Percentiles rank a stretch among this genome's conserved stretches.
phyloP scores from a whole-genome alignment of 352 stramenopile genomes.

The Globisporangium irregulare region DNA sequence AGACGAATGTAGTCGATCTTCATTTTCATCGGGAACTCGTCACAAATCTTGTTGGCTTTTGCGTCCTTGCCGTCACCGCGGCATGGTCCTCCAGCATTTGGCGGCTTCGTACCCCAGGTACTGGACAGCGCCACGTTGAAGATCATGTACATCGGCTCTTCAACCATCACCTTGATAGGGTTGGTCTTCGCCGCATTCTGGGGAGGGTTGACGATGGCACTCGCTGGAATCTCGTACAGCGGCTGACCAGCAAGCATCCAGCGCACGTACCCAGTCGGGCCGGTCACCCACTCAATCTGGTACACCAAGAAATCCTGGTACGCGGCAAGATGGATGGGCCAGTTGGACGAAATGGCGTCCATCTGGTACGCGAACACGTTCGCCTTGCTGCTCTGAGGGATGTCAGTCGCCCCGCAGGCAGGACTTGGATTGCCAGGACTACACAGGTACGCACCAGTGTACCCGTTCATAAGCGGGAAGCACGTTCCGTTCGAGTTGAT shows the following conservation, averaged over 20 bases:
- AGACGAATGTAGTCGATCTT: constrained; percentile 81
- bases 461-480: constrained; percentile 53
- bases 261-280: constrained; percentile 49
- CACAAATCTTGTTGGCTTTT: constrained; percentile 52
- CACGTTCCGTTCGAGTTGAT: constrained; percentile 68
- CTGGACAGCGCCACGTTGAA: constrained; percentile 94
- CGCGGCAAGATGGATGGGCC: constrained; percentile 70
- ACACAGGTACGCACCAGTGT: constrained; percentile 58
- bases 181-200: constrained; percentile 51
- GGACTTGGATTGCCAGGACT: constrained; percentile 42
- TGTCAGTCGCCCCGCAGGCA: constrained; percentile 20
- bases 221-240: constrained; percentile 84
- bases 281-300: constrained; percentile 69
- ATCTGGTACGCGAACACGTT: constrained; percentile 79
- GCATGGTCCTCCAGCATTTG: constrained; percentile 60
- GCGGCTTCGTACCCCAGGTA: constrained; percentile 80
- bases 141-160: constrained; percentile 94
- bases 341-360: constrained; percentile 93
- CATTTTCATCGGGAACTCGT: constrained; percentile 63
- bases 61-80: constrained; percentile 43
- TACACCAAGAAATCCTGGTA: constrained; percentile 83
- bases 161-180: constrained; percentile 90
- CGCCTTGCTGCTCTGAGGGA: constrained; percentile 23
- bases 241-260: constrained; percentile 82
- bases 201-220: constrained; percentile 44